Evolutionary conservation across 2,329 filamentous ascomycete genomes (phyloP), one percentile per base, ranked within the genome.

Genomic region (Phialemoniopsis sp.): DNA sequence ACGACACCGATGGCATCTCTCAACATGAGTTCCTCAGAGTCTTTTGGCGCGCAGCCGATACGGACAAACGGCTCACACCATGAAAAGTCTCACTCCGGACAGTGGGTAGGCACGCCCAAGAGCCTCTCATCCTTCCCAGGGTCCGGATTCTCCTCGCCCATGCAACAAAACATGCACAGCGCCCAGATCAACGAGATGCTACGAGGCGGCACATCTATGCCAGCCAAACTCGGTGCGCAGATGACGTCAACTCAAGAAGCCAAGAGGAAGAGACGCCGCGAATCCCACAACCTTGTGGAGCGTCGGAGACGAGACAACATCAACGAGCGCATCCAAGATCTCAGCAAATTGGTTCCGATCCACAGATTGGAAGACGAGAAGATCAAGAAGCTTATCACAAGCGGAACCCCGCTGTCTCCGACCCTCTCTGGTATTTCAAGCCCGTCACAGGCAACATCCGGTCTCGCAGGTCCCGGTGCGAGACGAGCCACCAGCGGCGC

Each of bases 361-460:
- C 93, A 98, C 62, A 83, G 93, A 44, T 74, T 98, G 3, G 93
- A 98, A 55, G 93, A 97, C 57, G 93, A 98, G 65, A 96, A 95
- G 67, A 87, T 97, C 35, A 85, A 90, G 50, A 97, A 97, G 66
- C 84, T 95, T 56, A 84, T 97, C 39, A 82, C 91, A 54, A 97
- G 90, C 57, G 95, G 91, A 45, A 91, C 88, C 2, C 87, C 91
- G 1, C 68, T 97, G 12, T 95, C 90, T 13, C 89, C 89, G 13
- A 87, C 85, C 7, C 78, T 94, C 36, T 81, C 78, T 13, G 83
- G 84, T 15, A 72, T 84, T n/a, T 65, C 75, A 29, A 81, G 64
- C 35, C 84, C 87, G n/a, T 77, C 80, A 35, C 77, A 80, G 51
- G 89, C 89, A 17, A 95, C 90, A 0, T 95, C 90, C 2, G 80